phyloP scores from a whole-genome alignment of 768 basidiomycete species.

The Baorangia bicolor region DNA sequence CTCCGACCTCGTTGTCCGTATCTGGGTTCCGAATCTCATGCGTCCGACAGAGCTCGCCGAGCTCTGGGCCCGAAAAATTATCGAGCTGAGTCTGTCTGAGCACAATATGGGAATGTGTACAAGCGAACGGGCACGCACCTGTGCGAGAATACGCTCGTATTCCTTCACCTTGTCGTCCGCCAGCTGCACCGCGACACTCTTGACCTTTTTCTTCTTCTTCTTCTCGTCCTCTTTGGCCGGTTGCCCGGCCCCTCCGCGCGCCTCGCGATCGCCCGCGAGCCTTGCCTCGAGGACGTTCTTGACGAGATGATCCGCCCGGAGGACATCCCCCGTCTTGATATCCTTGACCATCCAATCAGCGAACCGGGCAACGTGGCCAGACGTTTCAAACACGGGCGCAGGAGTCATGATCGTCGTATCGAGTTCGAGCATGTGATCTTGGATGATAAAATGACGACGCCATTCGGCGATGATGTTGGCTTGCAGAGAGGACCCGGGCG shows the following conservation, averaged over 20 bases:
- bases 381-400: conserved; percentile 90
- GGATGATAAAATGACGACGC: conserved; percentile 97
- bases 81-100: conserved; percentile 42
- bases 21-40: conserved; percentile 86
- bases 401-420: conserved; percentile 99
- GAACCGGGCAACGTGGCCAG: conserved; percentile 96
- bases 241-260: conserved; percentile 70
- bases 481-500: conserved; percentile 92
- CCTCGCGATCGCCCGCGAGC: conserved; percentile 87
- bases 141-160: conserved; percentile 84
- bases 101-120: neutral
- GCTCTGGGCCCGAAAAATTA: conserved; percentile 86
- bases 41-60: conserved; percentile 82
- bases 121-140: conserved; percentile 50
- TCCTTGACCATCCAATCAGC: conserved; percentile 99
- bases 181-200: conserved; percentile 67
- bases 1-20: conserved; percentile 88
- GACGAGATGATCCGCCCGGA: conserved; percentile 95
- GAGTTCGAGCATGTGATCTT: conserved; percentile 97
- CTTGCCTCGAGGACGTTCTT: conserved; percentile 89
- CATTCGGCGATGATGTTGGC: conserved; percentile 97
- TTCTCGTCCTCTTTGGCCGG: conserved; percentile 55
- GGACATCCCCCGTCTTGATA: conserved; percentile 89
- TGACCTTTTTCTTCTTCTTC: conserved; percentile 68
- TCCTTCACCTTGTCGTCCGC: conserved; percentile 69